Percentiles rank a stretch among this genome's conserved stretches.
Conservation (phyloP, 306 rosid species). For the Casuarina glauca region DNA sequence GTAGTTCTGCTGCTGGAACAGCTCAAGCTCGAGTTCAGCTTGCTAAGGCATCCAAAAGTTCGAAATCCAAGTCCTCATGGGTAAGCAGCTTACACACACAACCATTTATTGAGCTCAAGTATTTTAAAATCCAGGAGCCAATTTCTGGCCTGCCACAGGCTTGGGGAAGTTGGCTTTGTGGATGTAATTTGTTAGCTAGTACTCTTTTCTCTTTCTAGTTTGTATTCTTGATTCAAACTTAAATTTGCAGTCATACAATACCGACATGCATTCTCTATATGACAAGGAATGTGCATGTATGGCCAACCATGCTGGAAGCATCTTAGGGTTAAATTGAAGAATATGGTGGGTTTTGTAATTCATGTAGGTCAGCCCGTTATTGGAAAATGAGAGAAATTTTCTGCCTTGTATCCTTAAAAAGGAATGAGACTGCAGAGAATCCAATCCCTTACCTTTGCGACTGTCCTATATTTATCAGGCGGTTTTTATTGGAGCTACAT, state of each 20-base stretch:
- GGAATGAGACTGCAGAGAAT: background rate
- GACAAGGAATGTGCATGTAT: conserved; percentile 1
- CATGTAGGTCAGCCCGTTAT: background rate
- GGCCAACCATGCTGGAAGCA: background rate
- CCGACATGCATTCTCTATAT: background rate
- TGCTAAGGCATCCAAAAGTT: conserved; percentile 63
- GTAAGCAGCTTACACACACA: conserved; percentile 38
- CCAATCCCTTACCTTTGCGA: background rate
- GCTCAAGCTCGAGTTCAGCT: conserved; percentile 54
- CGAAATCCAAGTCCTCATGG: conserved; percentile 58
- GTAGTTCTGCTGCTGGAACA: conserved; percentile 60
- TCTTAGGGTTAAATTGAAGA: background rate
- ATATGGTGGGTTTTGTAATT: background rate
- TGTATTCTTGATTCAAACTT: background rate
- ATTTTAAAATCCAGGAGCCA: conserved; percentile 1
- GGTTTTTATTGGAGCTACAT: background rate
- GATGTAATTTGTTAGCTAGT: background rate
- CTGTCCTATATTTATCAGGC: background rate
- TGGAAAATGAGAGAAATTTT: background rate
- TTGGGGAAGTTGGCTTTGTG: conserved; percentile 7
- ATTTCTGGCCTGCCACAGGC: conserved; percentile 16
- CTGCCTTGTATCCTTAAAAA: background rate
- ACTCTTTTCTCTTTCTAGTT: background rate
- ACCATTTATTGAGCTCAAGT: conserved; percentile 5
- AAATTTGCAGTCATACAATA: background rate